A percentile compares a stretch with the other conserved stretches of the same genome.
Evolutionary conservation across 257 asterid genomes (phyloP).

Genomic region (Nicotiana sylvestris): DNA sequence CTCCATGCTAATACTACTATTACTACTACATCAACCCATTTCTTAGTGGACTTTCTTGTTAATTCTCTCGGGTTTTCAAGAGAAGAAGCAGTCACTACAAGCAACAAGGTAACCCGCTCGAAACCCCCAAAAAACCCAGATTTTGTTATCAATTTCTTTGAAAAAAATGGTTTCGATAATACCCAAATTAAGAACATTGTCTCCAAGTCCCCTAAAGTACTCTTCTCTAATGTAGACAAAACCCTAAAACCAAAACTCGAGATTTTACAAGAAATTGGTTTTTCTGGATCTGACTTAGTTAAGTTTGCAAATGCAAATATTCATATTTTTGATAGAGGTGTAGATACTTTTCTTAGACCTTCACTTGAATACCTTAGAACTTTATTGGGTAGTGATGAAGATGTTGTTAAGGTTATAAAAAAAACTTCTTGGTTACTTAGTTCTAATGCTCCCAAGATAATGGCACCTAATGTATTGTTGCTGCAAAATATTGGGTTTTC

Average conservation of each 20-base stretch:
- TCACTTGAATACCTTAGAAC: background rate
- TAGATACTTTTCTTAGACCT: background rate
- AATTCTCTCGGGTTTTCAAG: constrained; percentile 20
- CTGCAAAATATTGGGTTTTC: background rate
- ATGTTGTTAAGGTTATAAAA: background rate
- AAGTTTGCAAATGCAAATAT: background rate
- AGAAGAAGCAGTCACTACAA: constrained; percentile 7
- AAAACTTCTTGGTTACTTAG: background rate
- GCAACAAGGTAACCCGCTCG: background rate
- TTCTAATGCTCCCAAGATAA: background rate
- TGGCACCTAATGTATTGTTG: background rate
- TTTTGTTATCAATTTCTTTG: constrained; percentile 13
- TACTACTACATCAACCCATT: background rate
- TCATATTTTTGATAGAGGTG: background rate
- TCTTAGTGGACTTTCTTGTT: constrained; percentile 2
- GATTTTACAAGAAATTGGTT: background rate
- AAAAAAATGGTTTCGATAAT: background rate
- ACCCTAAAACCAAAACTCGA: constrained; percentile 19
- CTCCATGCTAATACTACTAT: background rate
- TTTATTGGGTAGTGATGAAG: constrained; percentile 9
- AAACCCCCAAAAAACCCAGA: background rate
- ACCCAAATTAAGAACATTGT: constrained; percentile 5
- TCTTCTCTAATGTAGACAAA: background rate
- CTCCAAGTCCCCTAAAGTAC: background rate
- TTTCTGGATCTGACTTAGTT: background rate